Conservation (phyloP, 2,329 filamentous ascomycete genomes). For the Penicillium brevicompactum region DNA sequence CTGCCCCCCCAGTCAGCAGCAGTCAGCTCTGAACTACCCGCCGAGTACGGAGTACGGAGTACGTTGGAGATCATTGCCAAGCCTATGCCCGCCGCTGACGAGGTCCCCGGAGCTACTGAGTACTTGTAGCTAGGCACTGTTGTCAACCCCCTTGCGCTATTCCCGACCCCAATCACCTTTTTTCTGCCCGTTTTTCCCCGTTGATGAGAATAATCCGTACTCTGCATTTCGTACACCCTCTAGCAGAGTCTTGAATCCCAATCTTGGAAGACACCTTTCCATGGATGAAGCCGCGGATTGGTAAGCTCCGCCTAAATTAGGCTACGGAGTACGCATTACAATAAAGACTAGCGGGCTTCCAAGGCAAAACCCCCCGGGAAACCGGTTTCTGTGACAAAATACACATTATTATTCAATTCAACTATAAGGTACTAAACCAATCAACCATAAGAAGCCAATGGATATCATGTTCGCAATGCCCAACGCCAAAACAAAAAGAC, state of each 20-base stretch:
- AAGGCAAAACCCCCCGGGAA: not conserved
- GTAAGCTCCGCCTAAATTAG: too few relatives aligned
- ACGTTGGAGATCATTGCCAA: not conserved
- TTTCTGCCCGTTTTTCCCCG: not conserved
- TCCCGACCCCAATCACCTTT: not conserved
- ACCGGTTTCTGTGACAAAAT: not conserved
- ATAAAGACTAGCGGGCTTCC: not conserved
- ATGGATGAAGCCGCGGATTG: too few relatives aligned
- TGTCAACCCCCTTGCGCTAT: too few relatives aligned
- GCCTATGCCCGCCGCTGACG: not conserved
- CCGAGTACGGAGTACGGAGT: too few relatives aligned
- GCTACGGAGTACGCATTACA: not conserved
- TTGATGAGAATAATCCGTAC: too few relatives aligned
- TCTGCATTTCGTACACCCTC: too few relatives aligned
- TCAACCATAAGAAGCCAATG: constrained; percentile 24
- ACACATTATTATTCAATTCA: constrained; percentile 1
- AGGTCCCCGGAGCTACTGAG: not conserved
- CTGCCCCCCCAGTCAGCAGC: not conserved
- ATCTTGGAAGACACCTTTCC: too few relatives aligned
- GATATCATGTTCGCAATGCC: constrained; percentile 31
- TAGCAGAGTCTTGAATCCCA: too few relatives aligned
- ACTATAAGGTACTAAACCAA: constrained; percentile 11
- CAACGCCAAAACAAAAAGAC: constrained; percentile 14
- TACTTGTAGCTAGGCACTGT: too few relatives aligned
- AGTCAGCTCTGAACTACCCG: not conserved